Evolutionary conservation across 2,329 filamentous ascomycete species (phyloP).

Genomic region (Neonectria ditissima): DNA sequence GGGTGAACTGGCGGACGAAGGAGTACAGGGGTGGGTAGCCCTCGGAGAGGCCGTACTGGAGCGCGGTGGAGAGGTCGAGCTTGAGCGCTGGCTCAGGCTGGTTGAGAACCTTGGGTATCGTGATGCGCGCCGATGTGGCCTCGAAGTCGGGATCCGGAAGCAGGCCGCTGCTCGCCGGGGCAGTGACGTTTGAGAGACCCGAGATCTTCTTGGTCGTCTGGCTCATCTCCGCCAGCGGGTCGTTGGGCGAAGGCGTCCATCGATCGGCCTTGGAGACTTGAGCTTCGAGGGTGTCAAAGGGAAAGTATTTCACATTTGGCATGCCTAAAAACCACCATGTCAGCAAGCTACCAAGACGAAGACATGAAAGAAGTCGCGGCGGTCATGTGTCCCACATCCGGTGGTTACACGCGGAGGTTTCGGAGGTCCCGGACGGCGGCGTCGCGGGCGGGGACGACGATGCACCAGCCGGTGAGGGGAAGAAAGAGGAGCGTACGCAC

Average conservation of each 20-base stretch:
- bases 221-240: constrained; percentile 53
- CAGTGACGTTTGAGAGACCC: not conserved
- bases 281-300: constrained; percentile 90
- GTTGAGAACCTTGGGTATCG: constrained; percentile 76
- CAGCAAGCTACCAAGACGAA: constrained; percentile 14
- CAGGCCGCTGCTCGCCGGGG: constrained; percentile 19
- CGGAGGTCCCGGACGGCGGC: not conserved
- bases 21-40: constrained; percentile 83
- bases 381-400: not conserved
- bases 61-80: constrained; percentile 83
- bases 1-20: constrained; percentile 83
- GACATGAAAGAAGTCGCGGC: not conserved
- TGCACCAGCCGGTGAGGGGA: not conserved
- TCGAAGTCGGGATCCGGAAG: constrained; percentile 49
- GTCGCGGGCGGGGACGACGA: constrained; percentile 1
- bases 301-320: constrained; percentile 85
- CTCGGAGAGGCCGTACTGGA: constrained; percentile 88
- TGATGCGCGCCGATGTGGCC: constrained; percentile 63
- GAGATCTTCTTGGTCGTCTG: not conserved
- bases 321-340: constrained; percentile 66
- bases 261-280: constrained; percentile 79
- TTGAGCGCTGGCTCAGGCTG: constrained; percentile 71
- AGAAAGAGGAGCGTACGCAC: constrained; percentile 59
- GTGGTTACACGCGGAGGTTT: constrained; percentile 9
- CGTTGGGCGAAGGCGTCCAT: constrained; percentile 77